Evolutionary conservation across 306 rosid species (phyloP), one percentile per base, ranked within the genome.

Genomic region (Castanopsis chinensis): DNA sequence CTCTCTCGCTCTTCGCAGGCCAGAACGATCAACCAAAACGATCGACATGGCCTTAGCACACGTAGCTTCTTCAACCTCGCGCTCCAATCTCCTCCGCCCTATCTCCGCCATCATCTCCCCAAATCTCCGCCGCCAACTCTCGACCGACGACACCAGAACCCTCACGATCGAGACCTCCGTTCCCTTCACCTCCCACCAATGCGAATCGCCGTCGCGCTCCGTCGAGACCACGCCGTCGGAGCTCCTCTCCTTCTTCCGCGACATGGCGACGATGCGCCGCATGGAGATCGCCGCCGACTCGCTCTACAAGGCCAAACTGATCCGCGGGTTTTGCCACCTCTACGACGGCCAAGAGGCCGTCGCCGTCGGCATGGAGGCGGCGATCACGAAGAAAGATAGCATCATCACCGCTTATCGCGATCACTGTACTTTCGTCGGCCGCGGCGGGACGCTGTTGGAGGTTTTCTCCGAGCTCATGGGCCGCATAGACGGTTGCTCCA

Each of bases 251-350:
- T 91, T 91, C 87, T 95, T 90, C 86, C 92, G 84, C 65, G n/a
- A 85, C 80, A 90, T 95, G 96, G 92, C 97, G 14, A 1, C 69
- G 53, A 95, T 95, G 98, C 96, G 98, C 0, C 95, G 99, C 0
- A 91, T 92, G 97, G 99, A 95, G 87, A 92, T 95, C 60, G 89
- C 99, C 4, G 97, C 98, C 1, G 99, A 94, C n/a, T 94, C 98
- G 1, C 97, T 94, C 72, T 94, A 94, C 76, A 94, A 94, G 86
- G 89, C 98, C 20, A 94, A 94, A 78, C 91, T 92, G 78, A 92
- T 94, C 79, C 93, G 97, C 30, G 99, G 99, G 2, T 95, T 95
- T 54, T 95, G 99, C 79, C 98, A 95, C 74, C 93, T 95, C 3
- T 95, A 95, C 80, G 98, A 95, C 79, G 99, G 98, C 5, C 98